phyloP scores from a whole-genome alignment of 2,329 filamentous ascomycete species.

The Penicillium oxalicum region DNA sequence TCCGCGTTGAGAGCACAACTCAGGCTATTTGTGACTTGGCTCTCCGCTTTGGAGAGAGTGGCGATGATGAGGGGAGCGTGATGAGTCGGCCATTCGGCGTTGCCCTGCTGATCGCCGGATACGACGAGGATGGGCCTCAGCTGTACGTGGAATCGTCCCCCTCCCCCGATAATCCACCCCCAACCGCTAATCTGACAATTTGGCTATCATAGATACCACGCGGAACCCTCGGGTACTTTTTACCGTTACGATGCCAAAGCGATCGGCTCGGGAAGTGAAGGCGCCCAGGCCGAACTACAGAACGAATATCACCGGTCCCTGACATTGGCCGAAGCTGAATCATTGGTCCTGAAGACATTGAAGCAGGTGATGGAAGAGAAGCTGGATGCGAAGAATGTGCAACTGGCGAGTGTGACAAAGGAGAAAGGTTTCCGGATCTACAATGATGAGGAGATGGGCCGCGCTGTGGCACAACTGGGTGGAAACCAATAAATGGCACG shows the following conservation, averaged over 20 bases:
- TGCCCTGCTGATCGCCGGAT: constrained; percentile 90
- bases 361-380: constrained; percentile 99
- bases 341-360: constrained; percentile 89
- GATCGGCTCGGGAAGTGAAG: constrained; percentile 94
- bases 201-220: constrained; percentile 64
- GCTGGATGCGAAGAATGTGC: constrained; percentile 96
- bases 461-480: constrained; percentile 68
- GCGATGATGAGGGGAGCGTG: constrained; percentile 95
- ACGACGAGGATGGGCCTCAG: constrained; percentile 93
- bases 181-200: neutral
- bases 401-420: constrained; percentile 94
- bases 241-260: constrained; percentile 99
- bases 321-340: constrained; percentile 87
- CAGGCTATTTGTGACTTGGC: constrained; percentile 98
- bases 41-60: constrained; percentile 91
- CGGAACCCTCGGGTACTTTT: constrained; percentile 95
- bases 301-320: constrained; percentile 99
- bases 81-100: constrained; percentile 98
- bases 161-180: neutral
- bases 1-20: constrained; percentile 95
- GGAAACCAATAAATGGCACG: constrained; percentile 36
- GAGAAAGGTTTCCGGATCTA: constrained; percentile 99
- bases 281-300: constrained; percentile 94
- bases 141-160: constrained; percentile 49
- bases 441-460: constrained; percentile 92